A percentile compares a stretch with the other conserved stretches of the same genome.
Evolutionary conservation across 345 rosid genomes (phyloP).

Genomic region (Dimocarpus longan): DNA sequence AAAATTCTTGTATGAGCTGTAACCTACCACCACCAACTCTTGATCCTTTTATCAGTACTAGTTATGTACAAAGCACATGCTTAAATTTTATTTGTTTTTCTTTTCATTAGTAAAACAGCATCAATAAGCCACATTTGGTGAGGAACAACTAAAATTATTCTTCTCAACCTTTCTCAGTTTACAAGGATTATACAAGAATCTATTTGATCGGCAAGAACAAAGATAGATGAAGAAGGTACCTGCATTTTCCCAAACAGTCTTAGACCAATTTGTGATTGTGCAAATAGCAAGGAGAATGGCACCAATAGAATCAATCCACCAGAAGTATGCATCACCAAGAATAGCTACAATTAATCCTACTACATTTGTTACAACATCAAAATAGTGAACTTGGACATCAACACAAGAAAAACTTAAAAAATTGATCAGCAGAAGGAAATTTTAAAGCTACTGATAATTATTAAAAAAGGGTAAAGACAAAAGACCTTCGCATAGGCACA

Average conservation of each 20-base stretch:
- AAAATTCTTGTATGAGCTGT: too few species aligned
- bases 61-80: too few species aligned
- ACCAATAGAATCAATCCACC: conserved; percentile 95
- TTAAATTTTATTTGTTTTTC: too few species aligned
- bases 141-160: not conserved
- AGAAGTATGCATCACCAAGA: conserved; percentile 68
- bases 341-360: conserved; percentile 80
- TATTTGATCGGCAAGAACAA: too few species aligned
- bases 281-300: conserved; percentile 81
- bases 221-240: conserved; percentile 33
- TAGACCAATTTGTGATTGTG: conserved; percentile 88
- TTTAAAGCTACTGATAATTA: not conserved
- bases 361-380: conserved; percentile 85
- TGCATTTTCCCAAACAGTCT: conserved; percentile 88
- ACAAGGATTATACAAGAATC: too few species aligned
- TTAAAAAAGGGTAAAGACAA: not conserved
- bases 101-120: conserved; percentile 78
- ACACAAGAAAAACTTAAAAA: not conserved
- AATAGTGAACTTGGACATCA: conserved; percentile 73
- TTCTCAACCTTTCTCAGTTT: too few species aligned
- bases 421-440: not conserved
- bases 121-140: conserved; percentile 3
- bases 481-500: conserved; percentile 88
- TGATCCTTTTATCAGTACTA: too few species aligned
- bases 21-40: too few species aligned